phyloP scores from a whole-genome alignment of 2,329 filamentous ascomycete genomes.

The Curvularia sp. region DNA sequence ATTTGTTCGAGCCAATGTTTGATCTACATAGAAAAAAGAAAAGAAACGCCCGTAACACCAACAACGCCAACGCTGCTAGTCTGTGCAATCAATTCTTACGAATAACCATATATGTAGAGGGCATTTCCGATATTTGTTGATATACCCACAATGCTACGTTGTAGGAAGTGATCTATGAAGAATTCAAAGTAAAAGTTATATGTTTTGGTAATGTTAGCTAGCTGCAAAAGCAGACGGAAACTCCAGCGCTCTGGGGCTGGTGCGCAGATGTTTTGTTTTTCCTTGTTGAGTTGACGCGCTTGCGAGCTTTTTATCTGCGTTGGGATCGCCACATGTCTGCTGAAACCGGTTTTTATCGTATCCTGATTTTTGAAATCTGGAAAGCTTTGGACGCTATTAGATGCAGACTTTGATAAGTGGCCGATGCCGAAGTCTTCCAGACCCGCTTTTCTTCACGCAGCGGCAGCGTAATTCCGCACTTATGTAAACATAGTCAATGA shows the following conservation, averaged over 20 bases:
- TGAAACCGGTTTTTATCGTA: neutral
- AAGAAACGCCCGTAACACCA: no score
- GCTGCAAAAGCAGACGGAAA: neutral
- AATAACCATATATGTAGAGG: no score
- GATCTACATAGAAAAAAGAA: neutral
- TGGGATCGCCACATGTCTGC: neutral
- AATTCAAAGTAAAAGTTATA: neutral
- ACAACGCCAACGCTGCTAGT: no score
- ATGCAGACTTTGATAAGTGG: neutral
- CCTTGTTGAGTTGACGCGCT: neutral
- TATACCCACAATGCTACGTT: no score
- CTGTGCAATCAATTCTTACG: no score
- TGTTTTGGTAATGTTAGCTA: neutral
- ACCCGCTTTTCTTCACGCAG: constrained; percentile 11
- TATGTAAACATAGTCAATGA: constrained; percentile 18
- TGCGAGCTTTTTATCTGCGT: neutral
- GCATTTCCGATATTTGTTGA: no score
- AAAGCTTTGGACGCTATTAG: neutral
- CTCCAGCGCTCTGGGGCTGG: neutral
- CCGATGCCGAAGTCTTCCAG: constrained; percentile 7
- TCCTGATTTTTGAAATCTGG: neutral
- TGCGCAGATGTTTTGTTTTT: neutral
- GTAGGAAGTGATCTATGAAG: no score
- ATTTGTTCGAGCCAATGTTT: neutral
- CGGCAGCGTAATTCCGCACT: constrained; percentile 17